A percentile compares a stretch with the other conserved stretches of the same genome.
These are phyloP conservation scores for Dendrobium nobile DNA, from an alignment of 106 monocot genomes.

Conservation along the genomic window DNA sequence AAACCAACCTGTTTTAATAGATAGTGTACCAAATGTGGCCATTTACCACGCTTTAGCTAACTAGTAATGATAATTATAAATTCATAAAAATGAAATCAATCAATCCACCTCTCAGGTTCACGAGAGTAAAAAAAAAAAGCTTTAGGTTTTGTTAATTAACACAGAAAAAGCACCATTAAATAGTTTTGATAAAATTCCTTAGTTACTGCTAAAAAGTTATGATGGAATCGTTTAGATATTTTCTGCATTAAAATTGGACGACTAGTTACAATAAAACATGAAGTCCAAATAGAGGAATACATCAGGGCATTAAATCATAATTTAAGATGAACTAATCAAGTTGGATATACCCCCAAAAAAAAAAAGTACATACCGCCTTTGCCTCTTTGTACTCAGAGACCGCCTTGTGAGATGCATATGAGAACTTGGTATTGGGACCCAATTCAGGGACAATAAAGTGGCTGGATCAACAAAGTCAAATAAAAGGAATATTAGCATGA, in stretches of 20 bases:
- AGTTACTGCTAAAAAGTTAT: not conserved
- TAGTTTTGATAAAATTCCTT: not conserved
- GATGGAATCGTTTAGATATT: no score
- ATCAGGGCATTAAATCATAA: not conserved
- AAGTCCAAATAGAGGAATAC: not conserved
- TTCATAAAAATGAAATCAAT: no score
- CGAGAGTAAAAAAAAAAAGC: no score
- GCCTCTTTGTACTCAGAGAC: conserved; percentile 24
- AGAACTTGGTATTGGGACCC: conserved; percentile 16
- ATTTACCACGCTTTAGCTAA: not conserved
- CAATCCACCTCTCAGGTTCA: no score
- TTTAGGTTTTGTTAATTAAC: not conserved
- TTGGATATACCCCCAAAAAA: not conserved
- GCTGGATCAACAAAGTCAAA: conserved; percentile 14
- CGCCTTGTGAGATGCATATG: conserved; percentile 21
- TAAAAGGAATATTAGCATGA: not conserved
- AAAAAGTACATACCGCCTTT: conserved; percentile 13
- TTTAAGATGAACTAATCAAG: not conserved
- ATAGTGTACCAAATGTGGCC: not conserved
- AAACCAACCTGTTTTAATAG: not conserved
- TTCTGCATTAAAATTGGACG: no score
- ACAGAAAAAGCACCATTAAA: not conserved
- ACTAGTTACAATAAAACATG: no score
- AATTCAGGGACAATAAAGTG: conserved; percentile 27
- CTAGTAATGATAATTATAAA: no score